Conservation (phyloP, 2,329 filamentous ascomycete genomes). For the Alternaria sp. region DNA sequence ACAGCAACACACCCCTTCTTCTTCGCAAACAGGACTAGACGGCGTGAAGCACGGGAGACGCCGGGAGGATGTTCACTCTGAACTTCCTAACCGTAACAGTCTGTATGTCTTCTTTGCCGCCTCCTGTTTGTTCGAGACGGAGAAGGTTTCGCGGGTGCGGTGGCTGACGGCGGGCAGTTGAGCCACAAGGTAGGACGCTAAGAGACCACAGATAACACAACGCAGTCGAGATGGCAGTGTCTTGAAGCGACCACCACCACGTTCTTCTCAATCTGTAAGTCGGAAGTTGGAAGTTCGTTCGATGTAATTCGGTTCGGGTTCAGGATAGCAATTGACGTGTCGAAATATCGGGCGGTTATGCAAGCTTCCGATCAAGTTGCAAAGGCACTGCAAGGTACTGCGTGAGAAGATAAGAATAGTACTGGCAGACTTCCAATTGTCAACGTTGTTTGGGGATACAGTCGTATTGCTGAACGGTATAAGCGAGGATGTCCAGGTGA, state of each 20-base stretch:
- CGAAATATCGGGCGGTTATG: background rate
- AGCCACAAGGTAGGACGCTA: background rate
- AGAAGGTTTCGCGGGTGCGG: background rate
- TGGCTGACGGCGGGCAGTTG: background rate
- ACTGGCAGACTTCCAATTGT: background rate
- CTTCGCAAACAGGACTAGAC: background rate
- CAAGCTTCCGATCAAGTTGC: background rate
- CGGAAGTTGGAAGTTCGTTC: background rate
- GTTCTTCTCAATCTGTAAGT: background rate
- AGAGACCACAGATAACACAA: background rate
- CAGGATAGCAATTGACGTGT: background rate
- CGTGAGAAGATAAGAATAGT: background rate
- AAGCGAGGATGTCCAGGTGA: conserved; percentile 8
- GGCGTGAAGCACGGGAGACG: background rate
- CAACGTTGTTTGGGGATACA: background rate
- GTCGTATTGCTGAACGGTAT: background rate
- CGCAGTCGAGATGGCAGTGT: background rate
- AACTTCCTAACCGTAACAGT: background rate
- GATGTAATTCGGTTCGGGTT: background rate
- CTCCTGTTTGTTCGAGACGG: background rate
- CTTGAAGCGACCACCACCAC: background rate
- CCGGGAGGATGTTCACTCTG: background rate
- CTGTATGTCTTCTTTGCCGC: background rate
- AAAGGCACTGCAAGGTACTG: background rate
- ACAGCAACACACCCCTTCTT: background rate